A percentile compares a stretch with the other conserved stretches of the same genome.
Evolutionary conservation across 2,329 filamentous ascomycete genomes (phyloP).

Genomic region (Metarhizium robertsii): DNA sequence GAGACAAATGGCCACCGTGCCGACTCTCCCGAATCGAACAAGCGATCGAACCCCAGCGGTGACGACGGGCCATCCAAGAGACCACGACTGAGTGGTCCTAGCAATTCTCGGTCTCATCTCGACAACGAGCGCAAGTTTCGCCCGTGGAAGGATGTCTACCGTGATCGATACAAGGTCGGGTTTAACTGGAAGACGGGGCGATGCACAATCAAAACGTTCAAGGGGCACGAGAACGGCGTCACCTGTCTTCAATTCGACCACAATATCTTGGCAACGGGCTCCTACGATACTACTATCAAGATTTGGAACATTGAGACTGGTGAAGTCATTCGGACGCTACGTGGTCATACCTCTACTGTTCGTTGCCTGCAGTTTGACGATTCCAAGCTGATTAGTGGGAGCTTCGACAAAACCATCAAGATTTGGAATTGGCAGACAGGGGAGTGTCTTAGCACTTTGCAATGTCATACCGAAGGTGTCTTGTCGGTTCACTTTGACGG

Average conservation of each 20-base stretch:
- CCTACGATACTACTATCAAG: conserved; percentile 90
- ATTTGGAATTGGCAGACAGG: conserved; percentile 97
- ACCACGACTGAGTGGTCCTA: conserved; percentile 15
- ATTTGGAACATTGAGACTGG: conserved; percentile 93
- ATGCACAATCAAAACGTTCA: conserved; percentile 74
- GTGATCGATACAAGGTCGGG: conserved; percentile 88
- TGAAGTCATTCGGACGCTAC: conserved; percentile 73
- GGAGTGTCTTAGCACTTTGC: conserved; percentile 71
- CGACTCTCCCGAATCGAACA: conserved; percentile 19
- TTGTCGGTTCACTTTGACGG: conserved; percentile 82
- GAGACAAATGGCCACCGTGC: conserved; percentile 14
- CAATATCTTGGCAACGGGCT: conserved; percentile 83
- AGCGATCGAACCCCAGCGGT: conserved; percentile 20
- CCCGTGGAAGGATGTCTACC: conserved; percentile 94
- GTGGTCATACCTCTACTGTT: conserved; percentile 74
- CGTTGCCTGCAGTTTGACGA: conserved; percentile 90
- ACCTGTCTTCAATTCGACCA: conserved; percentile 59
- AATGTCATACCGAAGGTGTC: conserved; percentile 71
- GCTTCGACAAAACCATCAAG: conserved; percentile 77
- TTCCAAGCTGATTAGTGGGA: conserved; percentile 81
- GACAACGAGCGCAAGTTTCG: conserved; percentile 43
- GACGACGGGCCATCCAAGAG: conserved; percentile 26
- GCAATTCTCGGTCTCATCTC: conserved; percentile 22
- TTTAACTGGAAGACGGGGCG: conserved; percentile 97
- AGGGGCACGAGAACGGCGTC: conserved; percentile 72